phyloP scores from a whole-genome alignment of 306 rosid genomes.

The Hylodesmum podocarpum region DNA sequence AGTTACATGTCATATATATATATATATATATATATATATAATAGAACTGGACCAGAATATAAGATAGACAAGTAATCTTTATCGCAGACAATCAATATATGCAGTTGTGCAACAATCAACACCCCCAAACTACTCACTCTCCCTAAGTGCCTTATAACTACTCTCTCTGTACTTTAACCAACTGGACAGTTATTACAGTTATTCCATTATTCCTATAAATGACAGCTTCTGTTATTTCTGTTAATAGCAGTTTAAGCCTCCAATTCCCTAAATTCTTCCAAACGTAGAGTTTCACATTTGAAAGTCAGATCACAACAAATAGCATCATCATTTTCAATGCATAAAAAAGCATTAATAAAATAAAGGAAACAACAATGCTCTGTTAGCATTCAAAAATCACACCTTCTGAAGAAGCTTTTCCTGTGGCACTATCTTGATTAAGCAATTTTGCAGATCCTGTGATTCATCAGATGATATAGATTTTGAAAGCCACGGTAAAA shows the following conservation, averaged over 20 bases:
- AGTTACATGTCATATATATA: slow-evolving; percentile 24
- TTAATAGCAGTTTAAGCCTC: slow-evolving; percentile 1
- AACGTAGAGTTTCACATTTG: background rate
- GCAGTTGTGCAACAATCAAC: background rate
- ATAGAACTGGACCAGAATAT: slow-evolving; percentile 3
- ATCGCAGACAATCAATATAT: background rate
- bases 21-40: slow-evolving; percentile 21
- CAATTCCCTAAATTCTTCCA: slow-evolving; percentile 8
- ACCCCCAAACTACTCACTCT: background rate
- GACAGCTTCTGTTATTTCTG: background rate
- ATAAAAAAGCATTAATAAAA: background rate
- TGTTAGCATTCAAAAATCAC: slow-evolving; percentile 32
- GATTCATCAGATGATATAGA: slow-evolving; percentile 86
- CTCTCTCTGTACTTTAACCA: slow-evolving; percentile 11
- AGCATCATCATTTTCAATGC: slow-evolving; percentile 16
- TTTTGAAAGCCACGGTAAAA: slow-evolving; percentile 93
- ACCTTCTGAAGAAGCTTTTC: slow-evolving; percentile 99
- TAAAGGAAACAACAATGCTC: slow-evolving; percentile 17
- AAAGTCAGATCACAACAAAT: background rate
- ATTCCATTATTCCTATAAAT: slow-evolving; percentile 3
- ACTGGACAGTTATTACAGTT: background rate
- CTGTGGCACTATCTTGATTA: slow-evolving; percentile 79
- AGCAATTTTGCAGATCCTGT: slow-evolving; percentile 70
- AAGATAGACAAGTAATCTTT: background rate
- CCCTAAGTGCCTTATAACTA: slow-evolving; percentile 4